Evolutionary conservation across 2,329 filamentous ascomycete species (phyloP).

Genomic region (Colletotrichum tropicale): DNA sequence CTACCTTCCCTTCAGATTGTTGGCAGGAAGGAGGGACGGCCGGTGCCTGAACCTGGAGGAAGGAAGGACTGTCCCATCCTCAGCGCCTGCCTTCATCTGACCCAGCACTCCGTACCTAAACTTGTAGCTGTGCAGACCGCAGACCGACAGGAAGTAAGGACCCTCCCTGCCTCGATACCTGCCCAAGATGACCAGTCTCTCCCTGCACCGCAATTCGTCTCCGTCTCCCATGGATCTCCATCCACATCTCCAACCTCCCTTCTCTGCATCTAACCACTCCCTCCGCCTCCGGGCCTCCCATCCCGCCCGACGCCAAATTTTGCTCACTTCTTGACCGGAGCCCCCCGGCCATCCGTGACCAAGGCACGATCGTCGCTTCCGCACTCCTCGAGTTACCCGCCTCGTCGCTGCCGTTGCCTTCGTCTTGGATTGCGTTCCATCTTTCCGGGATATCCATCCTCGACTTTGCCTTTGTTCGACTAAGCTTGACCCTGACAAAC

Average conservation of each 20-base stretch:
- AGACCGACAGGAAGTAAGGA: background rate
- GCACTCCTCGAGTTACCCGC: background rate
- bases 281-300: background rate
- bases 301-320: background rate
- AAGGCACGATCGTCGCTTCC: background rate
- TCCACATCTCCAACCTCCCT: background rate
- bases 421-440: constrained; percentile 2
- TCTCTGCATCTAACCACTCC: background rate
- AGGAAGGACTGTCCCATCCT: background rate
- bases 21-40: background rate
- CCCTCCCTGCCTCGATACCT: background rate
- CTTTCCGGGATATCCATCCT: background rate
- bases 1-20: background rate
- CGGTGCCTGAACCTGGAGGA: background rate
- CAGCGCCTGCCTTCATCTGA: background rate
- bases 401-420: background rate
- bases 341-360: background rate
- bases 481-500: background rate
- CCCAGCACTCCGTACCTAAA: background rate
- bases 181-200: background rate
- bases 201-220: background rate
- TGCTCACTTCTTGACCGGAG: background rate
- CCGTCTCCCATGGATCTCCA: background rate
- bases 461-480: background rate
- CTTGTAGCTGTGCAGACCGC: background rate